Base-by-base conservation (phyloP, 2,329 filamentous ascomycete species). In the Sarocladium strictum region DNA sequence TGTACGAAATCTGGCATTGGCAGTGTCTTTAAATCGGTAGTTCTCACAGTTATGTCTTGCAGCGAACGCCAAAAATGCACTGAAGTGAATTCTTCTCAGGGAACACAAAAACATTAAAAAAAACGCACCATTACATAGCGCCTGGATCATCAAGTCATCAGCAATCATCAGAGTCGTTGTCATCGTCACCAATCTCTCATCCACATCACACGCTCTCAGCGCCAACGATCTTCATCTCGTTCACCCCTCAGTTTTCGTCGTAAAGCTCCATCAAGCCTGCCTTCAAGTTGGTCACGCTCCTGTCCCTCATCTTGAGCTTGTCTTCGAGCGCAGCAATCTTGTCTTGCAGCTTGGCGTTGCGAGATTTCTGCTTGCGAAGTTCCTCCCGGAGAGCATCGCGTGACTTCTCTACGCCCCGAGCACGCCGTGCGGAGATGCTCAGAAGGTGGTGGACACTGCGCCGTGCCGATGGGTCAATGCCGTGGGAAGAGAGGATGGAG, bases 341-440 rank as follows among this genome's bases (percentile, higher is more conserved):
- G 37, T 63, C 64, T 62, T 74, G 68, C 53, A 78, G 56, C 53
- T 60, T 58, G 3, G 67, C 67, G 40, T 72, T 68, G 52, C 63
- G 65, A n/a, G 63, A 63, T 27, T 93, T 85, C 59, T 84, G 85
- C 3, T 76, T 75, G 63, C 81, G 84, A 32, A 89, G 63, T 3
- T 78, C 79, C 9, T 79, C 67, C n/a, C 88, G 72, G 3, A 80
- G 77, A 6, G 86, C 79, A 57, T 93, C 87, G 2, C 87, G 74
- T 0, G 86, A 86, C 58, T 78, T 78, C 37, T 76, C 74, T 19
- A 88, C 74, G 0, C 87, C 88, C 61, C 79, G 80, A 0, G 77
- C 75, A 53, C 76, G 77, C 53, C 84, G 69, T 15, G 81, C 78
- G 59, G 88, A 76, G 43, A 70, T 78, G 33, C 76, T 73, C 29